Percentiles rank a stretch among this genome's conserved stretches.
Evolutionary conservation across 345 rosid species (phyloP).

Genomic region (Raphanus sativus): DNA sequence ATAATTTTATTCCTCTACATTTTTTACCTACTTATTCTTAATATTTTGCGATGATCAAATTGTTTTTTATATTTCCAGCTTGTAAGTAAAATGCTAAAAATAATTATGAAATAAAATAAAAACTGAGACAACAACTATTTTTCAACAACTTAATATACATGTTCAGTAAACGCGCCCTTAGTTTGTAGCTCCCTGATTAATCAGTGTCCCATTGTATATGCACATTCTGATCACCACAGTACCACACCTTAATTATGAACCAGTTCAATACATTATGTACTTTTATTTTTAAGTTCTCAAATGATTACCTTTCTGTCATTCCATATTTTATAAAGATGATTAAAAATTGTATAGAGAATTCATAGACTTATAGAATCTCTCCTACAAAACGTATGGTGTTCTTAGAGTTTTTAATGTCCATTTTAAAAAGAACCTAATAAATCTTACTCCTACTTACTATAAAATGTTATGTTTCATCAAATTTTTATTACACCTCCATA

Average conservation of each 20-base stretch:
- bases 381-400: not conserved
- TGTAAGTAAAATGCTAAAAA: slow-evolving; percentile 1
- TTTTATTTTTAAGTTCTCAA: not conserved
- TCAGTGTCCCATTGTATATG: slow-evolving; percentile 30
- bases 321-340: not conserved
- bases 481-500: not conserved
- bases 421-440: too few relatives aligned
- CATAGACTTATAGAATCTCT: not conserved
- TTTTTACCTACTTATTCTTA: too few relatives aligned
- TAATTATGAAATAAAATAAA: not conserved
- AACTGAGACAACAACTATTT: not conserved
- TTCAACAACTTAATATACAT: slow-evolving; percentile 28
- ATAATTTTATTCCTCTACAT: too few relatives aligned
- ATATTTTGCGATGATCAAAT: too few relatives aligned
- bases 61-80: not conserved
- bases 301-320: not conserved
- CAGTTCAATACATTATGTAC: not conserved
- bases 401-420: not conserved
- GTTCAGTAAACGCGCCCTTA: slow-evolving; percentile 24
- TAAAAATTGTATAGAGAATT: not conserved
- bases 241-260: slow-evolving; percentile 14
- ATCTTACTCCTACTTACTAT: too few relatives aligned
- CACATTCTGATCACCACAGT: slow-evolving; percentile 16
- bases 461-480: not conserved
- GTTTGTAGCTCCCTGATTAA: slow-evolving; percentile 34